A percentile compares a stretch with the other conserved stretches of the same genome.
phyloP scores from a whole-genome alignment of 106 monocot genomes.

The Narthecium ossifragum region DNA sequence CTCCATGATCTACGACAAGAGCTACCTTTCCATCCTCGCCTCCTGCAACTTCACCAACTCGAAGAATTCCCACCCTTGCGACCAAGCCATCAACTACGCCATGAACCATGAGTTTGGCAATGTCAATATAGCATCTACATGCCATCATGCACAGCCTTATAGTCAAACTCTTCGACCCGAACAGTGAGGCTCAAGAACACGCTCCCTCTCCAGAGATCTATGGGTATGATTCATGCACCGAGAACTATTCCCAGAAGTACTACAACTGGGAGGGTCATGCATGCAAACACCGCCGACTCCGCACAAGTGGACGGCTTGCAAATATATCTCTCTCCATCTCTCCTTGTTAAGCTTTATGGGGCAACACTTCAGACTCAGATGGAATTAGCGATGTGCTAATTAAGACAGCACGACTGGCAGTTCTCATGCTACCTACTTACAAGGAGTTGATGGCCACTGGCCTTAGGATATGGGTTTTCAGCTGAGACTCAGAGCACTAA shows the following conservation, averaged over 20 bases:
- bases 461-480: constrained; percentile 92
- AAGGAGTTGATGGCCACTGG: constrained; percentile 63
- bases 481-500: constrained; percentile 19
- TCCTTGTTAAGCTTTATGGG: too few relatives aligned
- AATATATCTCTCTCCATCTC: constrained; percentile 25
- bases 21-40: constrained; percentile 61
- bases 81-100: constrained; percentile 58
- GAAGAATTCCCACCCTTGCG: constrained; percentile 43
- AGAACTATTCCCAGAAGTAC: constrained; percentile 88
- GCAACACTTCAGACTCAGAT: too few relatives aligned
- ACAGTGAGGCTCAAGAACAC: constrained; percentile 48
- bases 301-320: constrained; percentile 94
- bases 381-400: constrained; percentile 90
- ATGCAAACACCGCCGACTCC: constrained; percentile 69
- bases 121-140: constrained; percentile 99
- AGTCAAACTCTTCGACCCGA: constrained; percentile 12
- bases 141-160: constrained; percentile 49
- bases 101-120: constrained; percentile 96
- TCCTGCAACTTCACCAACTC: constrained; percentile 69
- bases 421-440: constrained; percentile 87
- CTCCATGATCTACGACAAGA: constrained; percentile 88
- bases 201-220: constrained; percentile 34
- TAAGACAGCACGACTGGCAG: constrained; percentile 66
- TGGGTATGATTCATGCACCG: constrained; percentile 90
- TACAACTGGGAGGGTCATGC: constrained; percentile 86